Percentiles rank a stretch among this genome's conserved stretches.
These are phyloP conservation scores for Emmonsia crescens DNA, from an alignment of 2,329 filamentous ascomycete species.

Conservation along the genomic window DNA sequence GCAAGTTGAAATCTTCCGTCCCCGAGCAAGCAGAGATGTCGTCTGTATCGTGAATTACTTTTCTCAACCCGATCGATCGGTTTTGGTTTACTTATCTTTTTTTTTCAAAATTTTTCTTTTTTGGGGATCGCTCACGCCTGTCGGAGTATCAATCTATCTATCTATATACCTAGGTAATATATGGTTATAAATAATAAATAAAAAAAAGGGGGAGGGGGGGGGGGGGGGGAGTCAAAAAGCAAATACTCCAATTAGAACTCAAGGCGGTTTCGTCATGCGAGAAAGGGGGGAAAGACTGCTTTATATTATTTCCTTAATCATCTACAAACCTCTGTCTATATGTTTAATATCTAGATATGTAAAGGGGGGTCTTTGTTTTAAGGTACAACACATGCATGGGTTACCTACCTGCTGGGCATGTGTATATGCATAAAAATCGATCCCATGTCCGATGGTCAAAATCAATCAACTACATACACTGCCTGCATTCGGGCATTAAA, in stretches of 20 bases:
- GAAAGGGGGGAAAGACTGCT: not conserved
- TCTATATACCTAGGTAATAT: not conserved
- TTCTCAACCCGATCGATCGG: not conserved
- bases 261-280: not conserved
- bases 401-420: no score
- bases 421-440: no score
- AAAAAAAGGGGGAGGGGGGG: not conserved
- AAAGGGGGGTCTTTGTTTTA: not conserved
- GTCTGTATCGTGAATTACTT: not conserved
- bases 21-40: slow-evolving; percentile 50
- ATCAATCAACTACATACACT: not conserved
- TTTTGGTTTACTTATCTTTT: not conserved
- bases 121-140: not conserved
- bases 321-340: not conserved
- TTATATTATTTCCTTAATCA: not conserved
- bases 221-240: not conserved
- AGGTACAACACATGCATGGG: not conserved
- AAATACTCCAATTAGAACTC: not conserved
- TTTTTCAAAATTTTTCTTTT: not conserved
- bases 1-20: slow-evolving; percentile 57
- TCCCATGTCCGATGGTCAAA: no score
- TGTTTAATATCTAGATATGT: not conserved
- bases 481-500: not conserved
- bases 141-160: not conserved
- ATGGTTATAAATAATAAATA: not conserved